phyloP scores from a whole-genome alignment of 78 protist species.

The Salpingoeca rosetta region DNA sequence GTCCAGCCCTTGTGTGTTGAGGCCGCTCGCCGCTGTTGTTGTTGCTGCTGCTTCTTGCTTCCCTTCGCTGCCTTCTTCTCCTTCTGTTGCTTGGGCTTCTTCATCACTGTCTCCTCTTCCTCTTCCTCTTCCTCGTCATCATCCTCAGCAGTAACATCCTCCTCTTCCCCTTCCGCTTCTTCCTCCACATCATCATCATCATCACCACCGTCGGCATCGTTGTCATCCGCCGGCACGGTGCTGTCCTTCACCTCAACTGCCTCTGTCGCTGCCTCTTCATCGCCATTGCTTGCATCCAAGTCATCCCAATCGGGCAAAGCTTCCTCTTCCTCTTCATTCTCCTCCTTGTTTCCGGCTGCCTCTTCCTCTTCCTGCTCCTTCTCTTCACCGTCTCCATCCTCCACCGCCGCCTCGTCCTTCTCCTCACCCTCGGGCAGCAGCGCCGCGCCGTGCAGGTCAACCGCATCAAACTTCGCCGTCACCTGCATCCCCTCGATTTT shows the following conservation, averaged over 20 bases:
- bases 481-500: no score
- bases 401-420: background rate
- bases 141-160: background rate
- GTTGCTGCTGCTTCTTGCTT: background rate
- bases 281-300: background rate
- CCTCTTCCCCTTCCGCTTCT: background rate
- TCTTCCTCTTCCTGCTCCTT: background rate
- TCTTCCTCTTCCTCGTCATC: background rate
- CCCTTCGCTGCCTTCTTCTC: background rate
- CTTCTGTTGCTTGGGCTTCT: background rate
- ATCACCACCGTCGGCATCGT: background rate
- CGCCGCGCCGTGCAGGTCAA: background rate
- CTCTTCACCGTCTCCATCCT: conserved; percentile 3
- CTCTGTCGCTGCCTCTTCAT: background rate
- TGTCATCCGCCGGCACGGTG: background rate
- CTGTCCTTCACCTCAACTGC: background rate
- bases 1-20: background rate
- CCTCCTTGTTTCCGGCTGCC: background rate
- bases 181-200: no score
- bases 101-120: background rate
- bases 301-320: background rate
- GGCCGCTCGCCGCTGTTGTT: background rate
- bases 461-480: background rate
- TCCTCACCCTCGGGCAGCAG: background rate
- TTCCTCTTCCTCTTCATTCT: background rate